Evolutionary conservation across 768 basidiomycete genomes (phyloP).

Genomic region (Auricularia sp.): DNA sequence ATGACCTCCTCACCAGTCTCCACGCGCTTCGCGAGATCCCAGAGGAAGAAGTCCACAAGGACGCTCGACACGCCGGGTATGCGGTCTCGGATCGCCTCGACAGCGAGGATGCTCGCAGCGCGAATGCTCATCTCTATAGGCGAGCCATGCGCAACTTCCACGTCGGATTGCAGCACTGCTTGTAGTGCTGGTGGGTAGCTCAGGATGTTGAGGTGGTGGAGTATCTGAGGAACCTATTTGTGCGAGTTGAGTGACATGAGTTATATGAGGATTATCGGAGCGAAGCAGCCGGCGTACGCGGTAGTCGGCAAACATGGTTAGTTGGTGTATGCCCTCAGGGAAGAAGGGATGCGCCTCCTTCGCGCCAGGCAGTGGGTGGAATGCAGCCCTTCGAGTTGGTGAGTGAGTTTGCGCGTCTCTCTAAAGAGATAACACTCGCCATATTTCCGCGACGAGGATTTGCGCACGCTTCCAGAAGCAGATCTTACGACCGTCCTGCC

Average conservation of each 20-base stretch:
- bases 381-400: constrained; percentile 79
- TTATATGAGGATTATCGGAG: background rate
- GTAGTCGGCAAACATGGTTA: constrained; percentile 94
- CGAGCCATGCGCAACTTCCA: constrained; percentile 43
- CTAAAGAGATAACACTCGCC: no score
- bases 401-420: no score
- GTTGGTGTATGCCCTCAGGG: constrained; percentile 52
- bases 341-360: constrained; percentile 58
- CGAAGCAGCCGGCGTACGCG: constrained; percentile 9
- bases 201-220: constrained; percentile 74
- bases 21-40: constrained; percentile 75
- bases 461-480: constrained; percentile 86
- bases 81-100: constrained; percentile 60
- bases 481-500: constrained; percentile 52
- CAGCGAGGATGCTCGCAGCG: constrained; percentile 69
- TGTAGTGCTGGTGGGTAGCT: constrained; percentile 56
- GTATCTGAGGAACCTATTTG: constrained; percentile 71
- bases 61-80: constrained; percentile 61
- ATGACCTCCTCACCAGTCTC: constrained; percentile 53
- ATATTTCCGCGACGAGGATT: constrained; percentile 82
- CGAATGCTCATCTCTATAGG: constrained; percentile 70
- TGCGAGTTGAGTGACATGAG: background rate
- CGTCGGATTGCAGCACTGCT: constrained; percentile 36
- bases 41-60: constrained; percentile 83
- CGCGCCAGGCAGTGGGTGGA: constrained; percentile 48